These are phyloP conservation scores for Paraconiothyrium sp. DNA, from an alignment of 2,329 filamentous ascomycete species.

Conservation along the genomic window DNA sequence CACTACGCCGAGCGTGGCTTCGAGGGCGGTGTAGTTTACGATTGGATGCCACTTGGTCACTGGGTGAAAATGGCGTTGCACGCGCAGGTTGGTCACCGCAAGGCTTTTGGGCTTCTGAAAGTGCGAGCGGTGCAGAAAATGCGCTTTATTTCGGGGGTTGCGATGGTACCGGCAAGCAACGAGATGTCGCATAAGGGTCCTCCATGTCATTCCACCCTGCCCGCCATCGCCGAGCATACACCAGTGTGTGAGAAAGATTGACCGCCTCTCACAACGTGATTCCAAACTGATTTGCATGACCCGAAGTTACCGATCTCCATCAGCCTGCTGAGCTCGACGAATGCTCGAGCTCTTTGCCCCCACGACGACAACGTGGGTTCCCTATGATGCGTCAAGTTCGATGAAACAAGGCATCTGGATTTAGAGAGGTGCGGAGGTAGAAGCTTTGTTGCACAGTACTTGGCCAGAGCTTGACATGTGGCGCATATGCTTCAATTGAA, in stretches of 20 bases:
- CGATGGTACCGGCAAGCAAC: neutral
- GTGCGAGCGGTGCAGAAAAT: neutral
- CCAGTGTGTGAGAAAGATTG: neutral
- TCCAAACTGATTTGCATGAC: neutral
- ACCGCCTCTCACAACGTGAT: neutral
- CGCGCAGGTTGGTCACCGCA: neutral
- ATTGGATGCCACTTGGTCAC: conserved; percentile 1
- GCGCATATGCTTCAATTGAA: neutral
- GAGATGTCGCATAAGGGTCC: neutral
- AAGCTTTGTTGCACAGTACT: neutral
- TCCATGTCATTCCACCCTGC: neutral
- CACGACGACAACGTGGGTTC: neutral
- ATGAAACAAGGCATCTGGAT: neutral
- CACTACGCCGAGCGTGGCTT: conserved; percentile 1
- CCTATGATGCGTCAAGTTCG: neutral
- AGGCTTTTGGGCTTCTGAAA: neutral
- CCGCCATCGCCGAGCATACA: conserved; percentile 2
- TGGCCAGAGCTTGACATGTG: neutral
- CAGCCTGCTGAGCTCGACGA: conserved; percentile 5
- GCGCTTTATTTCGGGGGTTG: neutral
- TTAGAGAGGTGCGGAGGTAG: conserved; percentile 1
- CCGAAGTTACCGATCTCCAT: conserved; percentile 2
- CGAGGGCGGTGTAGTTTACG: neutral
- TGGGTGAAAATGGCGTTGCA: conserved; percentile 2
- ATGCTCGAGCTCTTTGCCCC: neutral